Conservation (phyloP, 306 rosid genomes). For the Castanea mollissima region DNA sequence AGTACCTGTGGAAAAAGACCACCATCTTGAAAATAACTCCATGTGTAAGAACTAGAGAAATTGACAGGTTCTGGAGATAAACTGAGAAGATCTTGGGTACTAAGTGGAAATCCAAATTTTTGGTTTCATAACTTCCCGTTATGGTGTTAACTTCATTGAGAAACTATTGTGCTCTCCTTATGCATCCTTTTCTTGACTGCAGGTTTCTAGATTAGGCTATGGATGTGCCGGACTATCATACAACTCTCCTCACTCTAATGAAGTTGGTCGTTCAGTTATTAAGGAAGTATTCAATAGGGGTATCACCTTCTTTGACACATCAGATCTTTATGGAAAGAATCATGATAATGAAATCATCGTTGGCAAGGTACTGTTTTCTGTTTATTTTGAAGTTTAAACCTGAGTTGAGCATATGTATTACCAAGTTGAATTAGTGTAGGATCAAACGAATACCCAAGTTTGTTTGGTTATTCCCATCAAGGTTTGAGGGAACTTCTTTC, state of each 20-base stretch:
- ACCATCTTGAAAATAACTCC: too few species aligned
- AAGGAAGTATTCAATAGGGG: constrained; percentile 63
- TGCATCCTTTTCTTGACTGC: constrained; percentile 16
- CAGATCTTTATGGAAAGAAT: constrained; percentile 54
- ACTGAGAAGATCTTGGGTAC: background rate
- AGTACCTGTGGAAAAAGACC: too few species aligned
- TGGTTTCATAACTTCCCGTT: background rate
- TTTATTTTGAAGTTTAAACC: background rate
- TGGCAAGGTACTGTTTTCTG: constrained; percentile 49
- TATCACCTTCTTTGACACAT: constrained; percentile 67
- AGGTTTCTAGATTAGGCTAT: constrained; percentile 83
- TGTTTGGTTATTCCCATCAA: too few species aligned
- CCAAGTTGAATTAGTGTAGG: background rate
- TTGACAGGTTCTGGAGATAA: background rate
- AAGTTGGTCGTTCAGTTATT: constrained; percentile 56
- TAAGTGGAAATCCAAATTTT: background rate
- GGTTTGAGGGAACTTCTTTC: too few species aligned
- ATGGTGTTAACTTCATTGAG: background rate
- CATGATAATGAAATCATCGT: constrained; percentile 70
- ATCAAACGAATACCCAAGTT: too few species aligned
- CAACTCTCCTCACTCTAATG: constrained; percentile 62
- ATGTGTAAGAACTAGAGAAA: background rate
- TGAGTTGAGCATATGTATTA: background rate
- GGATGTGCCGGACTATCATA: constrained; percentile 73
- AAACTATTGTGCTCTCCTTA: background rate